phyloP scores from a whole-genome alignment of 805 yeast species.

The Peterozyma xylosa region DNA sequence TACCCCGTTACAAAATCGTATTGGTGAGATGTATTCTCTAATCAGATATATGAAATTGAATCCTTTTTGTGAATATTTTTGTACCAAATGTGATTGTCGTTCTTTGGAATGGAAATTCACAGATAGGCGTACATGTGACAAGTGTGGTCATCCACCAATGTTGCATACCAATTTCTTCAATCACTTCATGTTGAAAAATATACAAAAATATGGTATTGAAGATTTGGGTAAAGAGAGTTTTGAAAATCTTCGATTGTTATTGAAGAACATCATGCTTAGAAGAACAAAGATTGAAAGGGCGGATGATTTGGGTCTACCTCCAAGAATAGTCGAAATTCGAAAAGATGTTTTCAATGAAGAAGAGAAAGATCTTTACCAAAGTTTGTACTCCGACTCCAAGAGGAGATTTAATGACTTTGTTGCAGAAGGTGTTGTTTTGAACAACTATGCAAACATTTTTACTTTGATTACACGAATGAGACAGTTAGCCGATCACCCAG shows the following conservation, averaged over 20 bases:
- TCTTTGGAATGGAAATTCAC: constrained; percentile 80
- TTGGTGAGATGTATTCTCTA: constrained; percentile 93
- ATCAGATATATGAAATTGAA: constrained; percentile 75
- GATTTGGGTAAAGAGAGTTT: constrained; percentile 80
- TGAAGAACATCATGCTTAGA: constrained; percentile 81
- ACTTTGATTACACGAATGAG: constrained; percentile 96
- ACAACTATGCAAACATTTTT: constrained; percentile 95
- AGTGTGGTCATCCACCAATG: constrained; percentile 91
- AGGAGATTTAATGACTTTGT: constrained; percentile 89
- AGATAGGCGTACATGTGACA: constrained; percentile 76
- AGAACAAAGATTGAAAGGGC: constrained; percentile 96
- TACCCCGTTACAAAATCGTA: constrained; percentile 92
- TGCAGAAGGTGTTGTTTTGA: constrained; percentile 92
- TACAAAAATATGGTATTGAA: constrained; percentile 75
- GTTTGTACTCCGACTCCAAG: constrained; percentile 79
- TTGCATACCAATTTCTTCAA: constrained; percentile 92
- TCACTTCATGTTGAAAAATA: constrained; percentile 91
- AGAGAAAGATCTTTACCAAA: constrained; percentile 86
- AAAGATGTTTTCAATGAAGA: constrained; percentile 87
- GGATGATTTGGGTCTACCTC: constrained; percentile 96
- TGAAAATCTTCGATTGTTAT: constrained; percentile 61
- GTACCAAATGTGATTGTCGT: constrained; percentile 87
- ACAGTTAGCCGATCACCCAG: constrained; percentile 98
- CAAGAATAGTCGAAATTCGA: constrained; percentile 85
- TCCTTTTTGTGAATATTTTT: constrained; percentile 85